Percentiles rank a stretch among this genome's conserved stretches.
These are phyloP conservation scores for Smittium culicis DNA, from an alignment of 371 early-diverging fungal species.

Conservation along the genomic window DNA sequence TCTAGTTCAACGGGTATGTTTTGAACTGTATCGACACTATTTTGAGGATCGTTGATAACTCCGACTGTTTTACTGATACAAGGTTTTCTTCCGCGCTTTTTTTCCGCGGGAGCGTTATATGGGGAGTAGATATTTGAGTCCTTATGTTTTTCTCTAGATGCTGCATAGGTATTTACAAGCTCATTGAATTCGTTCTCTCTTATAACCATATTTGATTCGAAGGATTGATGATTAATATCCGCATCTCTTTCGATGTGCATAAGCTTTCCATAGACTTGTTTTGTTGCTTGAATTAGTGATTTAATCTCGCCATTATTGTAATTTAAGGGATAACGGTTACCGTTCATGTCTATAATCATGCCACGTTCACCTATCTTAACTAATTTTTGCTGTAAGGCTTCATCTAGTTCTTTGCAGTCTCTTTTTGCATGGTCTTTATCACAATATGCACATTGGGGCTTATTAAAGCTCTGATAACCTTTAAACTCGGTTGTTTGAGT, in stretches of 20 bases:
- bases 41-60: too few relatives aligned
- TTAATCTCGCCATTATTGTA: background rate
- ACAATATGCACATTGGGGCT: background rate
- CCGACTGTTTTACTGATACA: too few relatives aligned
- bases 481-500: background rate
- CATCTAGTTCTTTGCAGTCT: background rate
- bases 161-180: background rate
- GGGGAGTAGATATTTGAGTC: too few relatives aligned
- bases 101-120: too few relatives aligned
- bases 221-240: background rate
- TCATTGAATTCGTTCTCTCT: background rate
- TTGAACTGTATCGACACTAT: too few relatives aligned
- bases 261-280: conserved; percentile 1
- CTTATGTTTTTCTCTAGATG: background rate
- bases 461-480: background rate
- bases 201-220: background rate
- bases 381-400: background rate
- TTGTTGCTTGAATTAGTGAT: background rate
- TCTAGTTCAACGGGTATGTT: too few relatives aligned
- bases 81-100: too few relatives aligned
- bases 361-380: background rate
- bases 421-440: background rate
- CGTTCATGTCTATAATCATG: background rate
- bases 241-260: background rate
- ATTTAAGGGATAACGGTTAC: background rate